Evolutionary conservation across 331 rosid species (phyloP).

Genomic region (Acacia concinna): DNA sequence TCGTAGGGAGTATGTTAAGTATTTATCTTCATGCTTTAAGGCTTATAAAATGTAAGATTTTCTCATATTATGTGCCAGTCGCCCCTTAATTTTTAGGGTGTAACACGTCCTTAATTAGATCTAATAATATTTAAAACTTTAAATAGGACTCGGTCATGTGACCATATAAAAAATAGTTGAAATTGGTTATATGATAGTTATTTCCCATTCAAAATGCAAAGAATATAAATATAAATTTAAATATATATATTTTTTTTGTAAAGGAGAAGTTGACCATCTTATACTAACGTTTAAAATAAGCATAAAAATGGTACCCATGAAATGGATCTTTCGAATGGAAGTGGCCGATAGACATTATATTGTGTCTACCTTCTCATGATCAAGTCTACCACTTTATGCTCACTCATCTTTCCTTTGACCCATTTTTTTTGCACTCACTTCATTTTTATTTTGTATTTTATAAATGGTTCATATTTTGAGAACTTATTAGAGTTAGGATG

Average conservation of each 20-base stretch:
- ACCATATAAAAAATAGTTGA: too few species aligned
- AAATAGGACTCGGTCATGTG: too few species aligned
- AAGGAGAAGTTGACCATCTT: background rate
- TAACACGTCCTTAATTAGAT: too few species aligned
- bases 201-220: background rate
- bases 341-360: background rate
- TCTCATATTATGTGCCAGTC: too few species aligned
- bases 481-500: background rate
- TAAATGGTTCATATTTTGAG: background rate
- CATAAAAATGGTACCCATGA: background rate
- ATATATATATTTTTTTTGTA: background rate
- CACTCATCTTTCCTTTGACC: slow-evolving; percentile 31
- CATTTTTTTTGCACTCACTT: background rate
- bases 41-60: too few species aligned
- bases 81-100: too few species aligned
- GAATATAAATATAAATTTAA: too few species aligned
- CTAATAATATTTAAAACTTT: too few species aligned
- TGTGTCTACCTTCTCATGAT: slow-evolving; percentile 26
- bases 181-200: too few species aligned
- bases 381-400: slow-evolving; percentile 18
- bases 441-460: background rate
- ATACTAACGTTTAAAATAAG: background rate
- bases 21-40: too few species aligned
- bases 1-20: too few species aligned
- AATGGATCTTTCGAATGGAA: background rate